Conservation (phyloP, 768 basidiomycete species). For the Auricularia sp. region DNA sequence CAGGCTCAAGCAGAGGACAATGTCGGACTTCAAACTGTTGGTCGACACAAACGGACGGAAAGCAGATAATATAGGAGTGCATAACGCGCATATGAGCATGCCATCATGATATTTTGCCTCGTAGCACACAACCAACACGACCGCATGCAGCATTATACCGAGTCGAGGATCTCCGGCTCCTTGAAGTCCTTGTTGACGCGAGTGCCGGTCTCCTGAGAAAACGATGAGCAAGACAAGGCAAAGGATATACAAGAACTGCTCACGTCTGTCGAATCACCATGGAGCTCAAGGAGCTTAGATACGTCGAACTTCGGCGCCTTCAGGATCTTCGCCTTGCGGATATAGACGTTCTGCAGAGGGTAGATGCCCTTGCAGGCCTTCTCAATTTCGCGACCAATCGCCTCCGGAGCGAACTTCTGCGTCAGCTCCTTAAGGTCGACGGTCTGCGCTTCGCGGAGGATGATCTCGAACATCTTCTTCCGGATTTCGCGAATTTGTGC, state of each 20-base stretch:
- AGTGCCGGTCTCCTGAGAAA: conserved; percentile 78
- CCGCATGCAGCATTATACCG: conserved; percentile 53
- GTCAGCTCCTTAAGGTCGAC: conserved; percentile 97
- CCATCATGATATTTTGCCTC: conserved; percentile 1
- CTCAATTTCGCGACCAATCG: conserved; percentile 98
- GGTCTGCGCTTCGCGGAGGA: conserved; percentile 88
- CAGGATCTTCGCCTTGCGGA: conserved; percentile 98
- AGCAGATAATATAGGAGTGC: conserved; percentile 18
- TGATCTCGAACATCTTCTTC: conserved; percentile 99
- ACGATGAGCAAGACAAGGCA: conserved; percentile 6
- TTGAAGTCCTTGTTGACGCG: conserved; percentile 94
- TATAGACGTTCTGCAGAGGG: conserved; percentile 97
- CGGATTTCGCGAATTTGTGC: conserved; percentile 94
- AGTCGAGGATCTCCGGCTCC: conserved; percentile 89
- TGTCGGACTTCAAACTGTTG: conserved; percentile 11
- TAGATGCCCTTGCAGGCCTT: conserved; percentile 94
- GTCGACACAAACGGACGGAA: neutral
- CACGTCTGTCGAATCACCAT: conserved; percentile 90
- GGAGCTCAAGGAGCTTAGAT: conserved; percentile 90
- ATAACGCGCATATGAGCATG: conserved; percentile 17
- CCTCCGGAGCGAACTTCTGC: conserved; percentile 98
- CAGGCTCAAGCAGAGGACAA: conserved; percentile 1
- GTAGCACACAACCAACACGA: conserved; percentile 7
- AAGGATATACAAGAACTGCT: conserved; percentile 24
- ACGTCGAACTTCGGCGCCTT: conserved; percentile 96